Percentiles rank a stretch among this genome's conserved stretches.
These are phyloP conservation scores for Fragosphaeria purpurea DNA, from an alignment of 2,329 filamentous ascomycete genomes.

Conservation along the genomic window DNA sequence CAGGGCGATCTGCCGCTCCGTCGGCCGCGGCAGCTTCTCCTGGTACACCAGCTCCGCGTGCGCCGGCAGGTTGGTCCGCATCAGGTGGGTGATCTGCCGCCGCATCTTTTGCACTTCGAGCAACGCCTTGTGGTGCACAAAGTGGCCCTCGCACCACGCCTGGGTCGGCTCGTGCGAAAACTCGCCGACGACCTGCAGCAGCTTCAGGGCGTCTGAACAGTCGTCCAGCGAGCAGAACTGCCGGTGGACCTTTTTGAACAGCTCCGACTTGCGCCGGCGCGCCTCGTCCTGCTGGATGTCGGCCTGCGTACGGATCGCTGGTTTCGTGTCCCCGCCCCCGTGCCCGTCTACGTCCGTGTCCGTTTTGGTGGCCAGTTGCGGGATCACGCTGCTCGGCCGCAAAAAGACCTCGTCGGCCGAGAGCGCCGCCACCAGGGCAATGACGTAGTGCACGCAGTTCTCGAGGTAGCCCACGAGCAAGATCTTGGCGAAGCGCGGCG, in stretches of 20 bases:
- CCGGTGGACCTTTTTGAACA: conserved; percentile 61
- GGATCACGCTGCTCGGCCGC: conserved; percentile 66
- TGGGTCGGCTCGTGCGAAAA: conserved; percentile 67
- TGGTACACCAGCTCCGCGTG: conserved; percentile 48
- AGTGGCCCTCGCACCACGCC: conserved; percentile 70
- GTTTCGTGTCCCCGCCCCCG: conserved; percentile 26
- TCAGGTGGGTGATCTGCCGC: conserved; percentile 69
- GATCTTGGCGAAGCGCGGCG: conserved; percentile 84
- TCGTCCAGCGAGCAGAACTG: conserved; percentile 75
- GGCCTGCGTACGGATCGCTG: conserved; percentile 49
- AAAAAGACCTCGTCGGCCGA: conserved; percentile 85
- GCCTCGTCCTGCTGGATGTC: conserved; percentile 63
- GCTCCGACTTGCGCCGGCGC: conserved; percentile 51
- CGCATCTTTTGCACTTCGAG: conserved; percentile 78
- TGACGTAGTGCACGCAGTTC: conserved; percentile 72
- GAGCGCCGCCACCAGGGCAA: conserved; percentile 78
- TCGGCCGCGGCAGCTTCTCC: conserved; percentile 48
- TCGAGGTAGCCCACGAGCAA: conserved; percentile 79
- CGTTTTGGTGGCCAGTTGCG: conserved; percentile 33
- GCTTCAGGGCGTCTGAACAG: conserved; percentile 78
- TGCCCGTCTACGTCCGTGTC: conserved; percentile 29
- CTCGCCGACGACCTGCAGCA: conserved; percentile 78
- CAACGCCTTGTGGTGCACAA: conserved; percentile 78
- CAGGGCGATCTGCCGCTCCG: conserved; percentile 60
- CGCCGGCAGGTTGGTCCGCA: conserved; percentile 61